phyloP scores from a whole-genome alignment of 257 asterid species.

The Rhazya stricta region DNA sequence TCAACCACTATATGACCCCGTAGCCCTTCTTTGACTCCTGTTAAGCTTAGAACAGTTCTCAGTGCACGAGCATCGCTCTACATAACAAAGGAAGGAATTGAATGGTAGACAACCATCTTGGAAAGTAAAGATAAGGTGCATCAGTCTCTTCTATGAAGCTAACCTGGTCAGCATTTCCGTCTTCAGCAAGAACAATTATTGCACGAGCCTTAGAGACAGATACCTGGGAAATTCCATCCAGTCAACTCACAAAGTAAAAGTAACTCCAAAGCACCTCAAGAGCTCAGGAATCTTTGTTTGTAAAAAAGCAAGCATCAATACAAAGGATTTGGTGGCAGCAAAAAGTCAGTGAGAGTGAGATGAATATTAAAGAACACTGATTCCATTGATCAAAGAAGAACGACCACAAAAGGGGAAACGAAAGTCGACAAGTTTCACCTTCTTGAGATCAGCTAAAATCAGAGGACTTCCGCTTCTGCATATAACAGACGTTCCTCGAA shows the following conservation, averaged over 20 bases:
- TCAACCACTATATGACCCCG: slow-evolving; percentile 87
- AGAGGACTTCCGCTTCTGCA: slow-evolving; percentile 93
- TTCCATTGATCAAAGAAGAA: background rate
- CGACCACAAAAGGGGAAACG: background rate
- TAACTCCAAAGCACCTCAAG: slow-evolving; percentile 7
- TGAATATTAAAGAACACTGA: background rate
- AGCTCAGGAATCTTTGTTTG: slow-evolving; percentile 3
- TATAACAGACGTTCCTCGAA: slow-evolving; percentile 85
- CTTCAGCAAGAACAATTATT: slow-evolving; percentile 87
- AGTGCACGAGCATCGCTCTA: slow-evolving; percentile 96
- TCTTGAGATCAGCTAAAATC: slow-evolving; percentile 80
- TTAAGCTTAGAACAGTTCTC: slow-evolving; percentile 84
- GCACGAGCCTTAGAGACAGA: slow-evolving; percentile 95
- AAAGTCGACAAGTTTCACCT: slow-evolving; percentile 29
- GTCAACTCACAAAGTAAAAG: slow-evolving; percentile 27
- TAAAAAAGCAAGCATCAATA: background rate
- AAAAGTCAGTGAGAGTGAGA: background rate
- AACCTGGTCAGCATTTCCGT: slow-evolving; percentile 91
- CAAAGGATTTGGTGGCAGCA: background rate
- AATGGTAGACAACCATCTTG: slow-evolving; percentile 18
- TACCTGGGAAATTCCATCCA: slow-evolving; percentile 43
- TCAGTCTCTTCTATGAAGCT: slow-evolving; percentile 22
- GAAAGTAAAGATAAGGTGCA: slow-evolving; percentile 19
- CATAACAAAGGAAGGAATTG: slow-evolving; percentile 27
- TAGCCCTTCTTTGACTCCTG: slow-evolving; percentile 87